Conservation (phyloP, 176 grass and related monocot species). For the Bothriochloa decipiens region DNA sequence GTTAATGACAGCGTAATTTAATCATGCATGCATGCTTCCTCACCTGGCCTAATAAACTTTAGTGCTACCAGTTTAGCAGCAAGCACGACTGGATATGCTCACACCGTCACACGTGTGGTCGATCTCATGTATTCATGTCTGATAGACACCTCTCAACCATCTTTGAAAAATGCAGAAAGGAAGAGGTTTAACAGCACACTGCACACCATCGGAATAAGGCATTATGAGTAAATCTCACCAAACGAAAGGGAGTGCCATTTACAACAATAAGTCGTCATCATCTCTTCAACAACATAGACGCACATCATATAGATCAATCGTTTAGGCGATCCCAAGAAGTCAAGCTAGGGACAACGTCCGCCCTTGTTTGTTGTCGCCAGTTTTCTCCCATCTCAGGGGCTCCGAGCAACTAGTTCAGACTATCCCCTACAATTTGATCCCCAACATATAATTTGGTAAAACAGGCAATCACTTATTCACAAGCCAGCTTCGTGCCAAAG, state of each 20-base stretch:
- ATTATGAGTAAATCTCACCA: background rate
- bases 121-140: background rate
- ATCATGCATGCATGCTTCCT: background rate
- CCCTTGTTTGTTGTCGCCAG: background rate
- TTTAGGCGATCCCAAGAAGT: conserved; percentile 29
- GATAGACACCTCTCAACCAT: background rate
- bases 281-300: conserved; percentile 28
- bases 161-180: background rate
- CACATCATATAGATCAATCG: conserved; percentile 35
- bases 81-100: background rate
- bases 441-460: conserved; percentile 24
- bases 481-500: conserved; percentile 96
- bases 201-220: background rate
- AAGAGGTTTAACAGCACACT: background rate
- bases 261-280: conserved; percentile 31
- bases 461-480: conserved; percentile 62
- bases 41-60: background rate
- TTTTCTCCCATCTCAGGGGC: background rate
- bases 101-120: too few relatives aligned
- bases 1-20: background rate
- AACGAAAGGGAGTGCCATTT: conserved; percentile 43
- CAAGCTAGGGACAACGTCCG: conserved; percentile 2
- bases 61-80: background rate
- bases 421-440: conserved; percentile 10
- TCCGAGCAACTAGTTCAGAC: conserved; percentile 22